Base-by-base conservation (phyloP, 352 stramenopile genomes). In the Globisporangium solare region DNA sequence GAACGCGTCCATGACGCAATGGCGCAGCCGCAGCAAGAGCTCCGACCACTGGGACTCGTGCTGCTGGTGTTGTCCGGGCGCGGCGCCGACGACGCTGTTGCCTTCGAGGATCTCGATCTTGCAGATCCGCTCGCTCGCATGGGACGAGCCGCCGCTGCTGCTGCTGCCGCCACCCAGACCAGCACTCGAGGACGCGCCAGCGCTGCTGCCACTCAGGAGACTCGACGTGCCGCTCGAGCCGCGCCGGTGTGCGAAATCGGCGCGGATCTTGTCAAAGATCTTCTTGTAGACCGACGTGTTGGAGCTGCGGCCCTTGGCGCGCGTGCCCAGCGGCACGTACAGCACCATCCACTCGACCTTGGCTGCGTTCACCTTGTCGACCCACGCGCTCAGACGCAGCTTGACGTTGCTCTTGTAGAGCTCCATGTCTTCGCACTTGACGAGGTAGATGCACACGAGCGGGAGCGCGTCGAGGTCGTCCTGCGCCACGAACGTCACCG, bases 1-100 rank as follows among this genome's bases (percentile, higher is more conserved):
- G 53, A 94, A 94, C 13, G 84, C 81, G 46, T 89, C 78, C 84
- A 94, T 92, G 58, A 94, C 80, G 51, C 81, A 94, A 54, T 82
- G 71, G 20, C 72, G 61, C 41, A 94, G 58, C 35, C 77, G 65
- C 39, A 91, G 45, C 17, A 94, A 46, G 32, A 94, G 61, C 47
- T 92, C 79, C 2, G 79, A 89, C 81, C 81, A 94, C 63, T 94
- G 83, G 0, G 73, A 66, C 57, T 94, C 79, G 64, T 92, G 80
- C 54, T 88, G 82, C 57, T 86, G 78, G 50, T 91, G 81, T 56
- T 89, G 73, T 2, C 65, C 65, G 6, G 62, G 64, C 0, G 70
- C 61, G 6, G 64, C 59, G 47, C 74, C 83, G 4, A 88, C 51
- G 18, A 89, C 66, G 60, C 79, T 92, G 51, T 72, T 74, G 41